Conservation (phyloP, 2,329 filamentous ascomycete genomes). For the Elsinoe arachidis region DNA sequence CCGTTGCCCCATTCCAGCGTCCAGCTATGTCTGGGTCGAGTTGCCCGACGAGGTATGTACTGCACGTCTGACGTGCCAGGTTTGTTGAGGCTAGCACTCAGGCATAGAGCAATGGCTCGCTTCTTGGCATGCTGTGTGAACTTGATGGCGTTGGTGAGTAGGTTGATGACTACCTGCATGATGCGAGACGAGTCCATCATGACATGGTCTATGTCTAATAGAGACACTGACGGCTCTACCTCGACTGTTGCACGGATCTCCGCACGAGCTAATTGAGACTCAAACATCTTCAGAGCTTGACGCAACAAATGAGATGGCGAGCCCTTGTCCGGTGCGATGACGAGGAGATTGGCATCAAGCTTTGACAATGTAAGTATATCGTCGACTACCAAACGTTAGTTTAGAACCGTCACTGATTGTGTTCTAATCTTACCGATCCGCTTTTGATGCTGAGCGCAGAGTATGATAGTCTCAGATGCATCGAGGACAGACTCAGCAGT, state of each 20-base stretch:
- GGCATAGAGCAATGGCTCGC: constrained; percentile 6
- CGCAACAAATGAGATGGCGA: constrained; percentile 28
- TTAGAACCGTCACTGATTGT: background rate
- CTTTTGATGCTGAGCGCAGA: constrained; percentile 26
- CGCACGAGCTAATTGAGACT: constrained; percentile 29
- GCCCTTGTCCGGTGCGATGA: constrained; percentile 33
- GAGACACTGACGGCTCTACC: constrained; percentile 24
- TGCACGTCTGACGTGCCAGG: background rate
- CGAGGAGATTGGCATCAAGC: constrained; percentile 24
- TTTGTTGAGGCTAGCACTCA: background rate
- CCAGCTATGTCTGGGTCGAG: constrained; percentile 33
- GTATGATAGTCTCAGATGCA: constrained; percentile 23
- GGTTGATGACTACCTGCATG: constrained; percentile 30
- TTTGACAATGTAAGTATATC: constrained; percentile 35
- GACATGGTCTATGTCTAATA: constrained; percentile 26
- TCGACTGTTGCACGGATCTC: constrained; percentile 25
- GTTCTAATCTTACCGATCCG: constrained; percentile 25
- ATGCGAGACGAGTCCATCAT: constrained; percentile 31
- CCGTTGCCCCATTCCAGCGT: constrained; percentile 21
- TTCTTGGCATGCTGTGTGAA: constrained; percentile 18
- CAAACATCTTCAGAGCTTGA: constrained; percentile 31
- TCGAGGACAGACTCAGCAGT: constrained; percentile 14
- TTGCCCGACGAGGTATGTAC: constrained; percentile 16
- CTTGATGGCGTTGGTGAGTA: constrained; percentile 25
- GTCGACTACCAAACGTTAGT: constrained; percentile 3